These are phyloP conservation scores for Beauveria rudraprayagi DNA, from an alignment of 2,329 filamentous ascomycete genomes.

Conservation along the genomic window DNA sequence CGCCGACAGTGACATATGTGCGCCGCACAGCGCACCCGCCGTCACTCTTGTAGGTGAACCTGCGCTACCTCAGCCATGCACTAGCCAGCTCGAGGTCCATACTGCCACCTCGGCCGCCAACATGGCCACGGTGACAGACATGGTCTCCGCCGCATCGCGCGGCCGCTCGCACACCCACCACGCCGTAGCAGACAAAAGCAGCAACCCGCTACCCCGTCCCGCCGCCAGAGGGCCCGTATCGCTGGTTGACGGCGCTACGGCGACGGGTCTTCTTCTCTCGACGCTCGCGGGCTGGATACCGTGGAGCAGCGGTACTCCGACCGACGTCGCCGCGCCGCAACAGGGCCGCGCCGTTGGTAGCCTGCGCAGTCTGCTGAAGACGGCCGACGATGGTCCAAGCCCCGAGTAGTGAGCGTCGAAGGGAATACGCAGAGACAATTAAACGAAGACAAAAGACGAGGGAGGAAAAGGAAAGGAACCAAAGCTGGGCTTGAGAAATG, in stretches of 20 bases:
- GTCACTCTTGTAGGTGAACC: constrained; percentile 42
- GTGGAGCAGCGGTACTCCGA: constrained; percentile 12
- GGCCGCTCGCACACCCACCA: background rate
- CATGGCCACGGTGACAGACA: background rate
- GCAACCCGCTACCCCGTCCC: constrained; percentile 12
- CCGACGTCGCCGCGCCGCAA: constrained; percentile 20
- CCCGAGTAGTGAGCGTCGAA: background rate
- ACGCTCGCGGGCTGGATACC: constrained; percentile 12
- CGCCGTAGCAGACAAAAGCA: background rate
- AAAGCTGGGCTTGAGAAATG: background rate
- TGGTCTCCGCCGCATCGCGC: constrained; percentile 1
- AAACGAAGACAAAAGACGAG: background rate
- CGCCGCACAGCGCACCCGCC: constrained; percentile 23
- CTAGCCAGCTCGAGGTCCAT: constrained; percentile 40
- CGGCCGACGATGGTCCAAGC: background rate
- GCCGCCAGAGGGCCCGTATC: background rate
- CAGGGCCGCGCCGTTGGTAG: constrained; percentile 48
- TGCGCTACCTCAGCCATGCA: constrained; percentile 49
- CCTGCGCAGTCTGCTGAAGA: constrained; percentile 42
- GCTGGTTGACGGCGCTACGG: constrained; percentile 4
- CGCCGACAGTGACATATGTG: constrained; percentile 20
- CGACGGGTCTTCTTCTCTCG: constrained; percentile 10
- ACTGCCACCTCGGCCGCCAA: constrained; percentile 19
- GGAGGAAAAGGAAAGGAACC: background rate
- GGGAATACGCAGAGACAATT: background rate